Percentiles rank a stretch among this genome's conserved stretches.
These are phyloP conservation scores for Ustulina deusta DNA, from an alignment of 2,329 filamentous ascomycete genomes.

Conservation along the genomic window DNA sequence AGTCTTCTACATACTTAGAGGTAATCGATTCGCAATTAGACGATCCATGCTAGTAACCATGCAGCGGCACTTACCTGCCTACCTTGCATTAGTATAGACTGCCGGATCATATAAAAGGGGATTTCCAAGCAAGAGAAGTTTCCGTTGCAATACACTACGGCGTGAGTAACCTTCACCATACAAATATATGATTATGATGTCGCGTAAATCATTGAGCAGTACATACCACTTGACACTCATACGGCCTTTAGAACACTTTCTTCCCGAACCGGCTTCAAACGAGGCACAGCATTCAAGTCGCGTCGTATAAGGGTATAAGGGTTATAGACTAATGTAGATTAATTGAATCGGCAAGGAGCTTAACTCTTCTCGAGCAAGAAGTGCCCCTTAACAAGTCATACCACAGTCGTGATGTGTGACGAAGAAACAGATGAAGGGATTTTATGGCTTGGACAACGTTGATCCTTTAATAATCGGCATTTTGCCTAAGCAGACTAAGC, in stretches of 20 bases:
- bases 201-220: background rate
- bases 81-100: too few species aligned
- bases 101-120: too few species aligned
- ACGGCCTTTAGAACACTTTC: background rate
- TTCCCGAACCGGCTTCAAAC: background rate
- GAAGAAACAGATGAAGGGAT: too few species aligned
- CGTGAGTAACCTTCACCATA: too few species aligned
- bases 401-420: background rate
- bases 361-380: too few species aligned
- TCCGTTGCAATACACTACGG: too few species aligned
- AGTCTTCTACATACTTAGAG: too few species aligned
- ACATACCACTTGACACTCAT: background rate
- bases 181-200: background rate
- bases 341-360: background rate
- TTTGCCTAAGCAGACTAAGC: background rate
- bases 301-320: background rate
- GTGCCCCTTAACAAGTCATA: background rate
- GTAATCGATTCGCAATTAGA: too few species aligned
- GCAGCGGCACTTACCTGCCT: too few species aligned
- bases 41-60: too few species aligned
- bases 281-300: too few species aligned
- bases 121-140: too few species aligned
- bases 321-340: background rate
- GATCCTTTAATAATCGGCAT: background rate
- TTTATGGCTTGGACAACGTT: background rate